Evolutionary conservation across 1,139 yeast species (phyloP).

Genomic region (Diutina siamensis): DNA sequence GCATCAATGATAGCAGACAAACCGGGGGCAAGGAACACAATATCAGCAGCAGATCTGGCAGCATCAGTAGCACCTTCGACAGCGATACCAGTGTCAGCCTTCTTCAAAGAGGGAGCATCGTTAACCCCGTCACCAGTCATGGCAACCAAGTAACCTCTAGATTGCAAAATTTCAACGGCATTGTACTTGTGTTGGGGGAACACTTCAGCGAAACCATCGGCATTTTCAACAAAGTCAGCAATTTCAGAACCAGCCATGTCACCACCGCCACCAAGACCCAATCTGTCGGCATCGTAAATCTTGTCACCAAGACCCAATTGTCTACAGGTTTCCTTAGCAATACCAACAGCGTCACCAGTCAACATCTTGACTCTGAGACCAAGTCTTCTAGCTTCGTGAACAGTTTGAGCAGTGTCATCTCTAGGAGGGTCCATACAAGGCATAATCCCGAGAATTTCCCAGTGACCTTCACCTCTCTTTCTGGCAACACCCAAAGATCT

Average conservation of each 20-base stretch:
- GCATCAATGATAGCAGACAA: conserved; percentile 91
- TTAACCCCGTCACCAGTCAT: conserved; percentile 99
- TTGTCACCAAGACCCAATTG: conserved; percentile 94
- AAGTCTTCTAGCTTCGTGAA: conserved; percentile 81
- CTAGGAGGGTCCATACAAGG: conserved; percentile 99
- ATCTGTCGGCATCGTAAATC: conserved; percentile 95
- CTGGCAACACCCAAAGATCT: conserved; percentile 97
- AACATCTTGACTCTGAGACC: conserved; percentile 97
- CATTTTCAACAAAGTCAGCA: conserved; percentile 92
- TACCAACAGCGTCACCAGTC: conserved; percentile 99
- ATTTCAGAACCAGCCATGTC: conserved; percentile 94
- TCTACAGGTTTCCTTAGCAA: conserved; percentile 97
- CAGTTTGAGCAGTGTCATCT: conserved; percentile 96
- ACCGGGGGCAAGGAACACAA: conserved; percentile 95
- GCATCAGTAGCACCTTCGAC: conserved; percentile 97
- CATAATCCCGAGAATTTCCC: conserved; percentile 97
- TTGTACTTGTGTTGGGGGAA: conserved; percentile 95
- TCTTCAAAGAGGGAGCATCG: conserved; percentile 93
- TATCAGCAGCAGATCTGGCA: conserved; percentile 94
- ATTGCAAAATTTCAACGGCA: conserved; percentile 82
- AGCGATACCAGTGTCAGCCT: conserved; percentile 96
- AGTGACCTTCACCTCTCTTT: conserved; percentile 98
- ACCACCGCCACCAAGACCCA: conserved; percentile 94
- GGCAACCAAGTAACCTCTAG: conserved; percentile 92
- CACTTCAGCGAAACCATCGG: conserved; percentile 96